A percentile compares a stretch with the other conserved stretches of the same genome.
phyloP scores from a whole-genome alignment of 1,284 basidiomycete genomes.

The Ganoderma resinaceum region DNA sequence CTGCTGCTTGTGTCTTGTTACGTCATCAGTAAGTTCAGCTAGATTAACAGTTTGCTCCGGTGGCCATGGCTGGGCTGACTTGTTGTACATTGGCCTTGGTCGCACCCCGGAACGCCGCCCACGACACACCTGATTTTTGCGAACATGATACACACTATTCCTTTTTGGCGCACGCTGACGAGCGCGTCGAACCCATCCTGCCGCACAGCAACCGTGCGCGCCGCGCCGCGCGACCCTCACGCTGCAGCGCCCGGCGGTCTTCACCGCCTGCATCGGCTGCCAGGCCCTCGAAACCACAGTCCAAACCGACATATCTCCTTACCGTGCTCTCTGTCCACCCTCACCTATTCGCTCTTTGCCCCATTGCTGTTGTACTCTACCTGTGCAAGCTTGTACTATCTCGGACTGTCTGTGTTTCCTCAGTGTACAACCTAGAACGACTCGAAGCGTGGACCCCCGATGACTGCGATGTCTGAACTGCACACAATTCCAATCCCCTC shows the following conservation, averaged over 20 bases:
- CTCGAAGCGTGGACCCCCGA: background rate
- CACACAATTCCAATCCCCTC: constrained; percentile 64
- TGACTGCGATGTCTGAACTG: constrained; percentile 29
- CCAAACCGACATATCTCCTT: background rate
- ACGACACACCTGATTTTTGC: background rate
- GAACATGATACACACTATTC: background rate
- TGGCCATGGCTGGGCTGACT: background rate
- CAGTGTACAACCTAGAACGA: background rate
- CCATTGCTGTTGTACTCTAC: constrained; percentile 16
- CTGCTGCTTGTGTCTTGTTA: background rate
- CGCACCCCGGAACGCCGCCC: background rate
- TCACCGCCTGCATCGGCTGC: background rate
- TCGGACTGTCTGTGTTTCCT: background rate
- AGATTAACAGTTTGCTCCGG: background rate
- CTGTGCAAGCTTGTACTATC: constrained; percentile 1
- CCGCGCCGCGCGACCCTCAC: background rate
- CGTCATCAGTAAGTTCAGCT: background rate
- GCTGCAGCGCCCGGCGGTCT: background rate
- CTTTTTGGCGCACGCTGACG: constrained; percentile 7
- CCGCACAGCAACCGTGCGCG: constrained; percentile 17
- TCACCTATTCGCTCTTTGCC: background rate
- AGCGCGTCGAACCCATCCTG: constrained; percentile 8
- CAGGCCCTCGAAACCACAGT: background rate
- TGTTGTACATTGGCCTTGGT: background rate
- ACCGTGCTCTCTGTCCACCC: background rate